Evolutionary conservation across 2,329 filamentous ascomycete genomes (phyloP).

Genomic region (Alternaria sp.): DNA sequence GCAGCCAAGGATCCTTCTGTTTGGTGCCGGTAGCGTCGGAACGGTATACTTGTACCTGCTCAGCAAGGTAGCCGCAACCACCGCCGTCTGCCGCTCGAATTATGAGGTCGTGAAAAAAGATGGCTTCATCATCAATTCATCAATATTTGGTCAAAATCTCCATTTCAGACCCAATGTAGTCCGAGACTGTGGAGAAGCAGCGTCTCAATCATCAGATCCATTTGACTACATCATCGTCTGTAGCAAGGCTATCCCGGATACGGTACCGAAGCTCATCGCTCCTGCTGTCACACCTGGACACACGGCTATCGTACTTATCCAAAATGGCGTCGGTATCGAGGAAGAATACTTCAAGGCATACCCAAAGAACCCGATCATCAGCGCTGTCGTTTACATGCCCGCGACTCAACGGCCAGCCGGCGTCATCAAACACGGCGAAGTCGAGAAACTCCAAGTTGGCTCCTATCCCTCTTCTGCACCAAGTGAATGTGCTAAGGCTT

Average conservation of each 20-base stretch:
- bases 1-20: conserved; percentile 44
- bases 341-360: conserved; percentile 59
- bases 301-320: conserved; percentile 65
- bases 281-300: conserved; percentile 48
- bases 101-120: conserved; percentile 50
- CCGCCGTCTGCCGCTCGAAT: conserved; percentile 55
- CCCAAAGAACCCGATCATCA: conserved; percentile 61
- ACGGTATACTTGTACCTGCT: conserved; percentile 53
- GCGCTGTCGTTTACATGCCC: conserved; percentile 62
- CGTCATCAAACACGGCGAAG: conserved; percentile 54
- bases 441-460: conserved; percentile 59
- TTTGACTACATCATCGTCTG: conserved; percentile 59
- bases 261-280: conserved; percentile 45
- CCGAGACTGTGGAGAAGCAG: conserved; percentile 45
- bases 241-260: conserved; percentile 54
- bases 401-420: conserved; percentile 58
- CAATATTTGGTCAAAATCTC: conserved; percentile 44
- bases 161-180: conserved; percentile 47
- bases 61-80: conserved; percentile 49
- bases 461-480: conserved; percentile 52
- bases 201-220: conserved; percentile 18
- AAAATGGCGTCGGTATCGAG: conserved; percentile 68
- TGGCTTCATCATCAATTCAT: conserved; percentile 52
- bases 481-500: conserved; percentile 27
- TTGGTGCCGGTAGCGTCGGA: conserved; percentile 53